Conservation (phyloP, 2,329 filamentous ascomycete genomes). For the Calonectria hongkongensis region DNA sequence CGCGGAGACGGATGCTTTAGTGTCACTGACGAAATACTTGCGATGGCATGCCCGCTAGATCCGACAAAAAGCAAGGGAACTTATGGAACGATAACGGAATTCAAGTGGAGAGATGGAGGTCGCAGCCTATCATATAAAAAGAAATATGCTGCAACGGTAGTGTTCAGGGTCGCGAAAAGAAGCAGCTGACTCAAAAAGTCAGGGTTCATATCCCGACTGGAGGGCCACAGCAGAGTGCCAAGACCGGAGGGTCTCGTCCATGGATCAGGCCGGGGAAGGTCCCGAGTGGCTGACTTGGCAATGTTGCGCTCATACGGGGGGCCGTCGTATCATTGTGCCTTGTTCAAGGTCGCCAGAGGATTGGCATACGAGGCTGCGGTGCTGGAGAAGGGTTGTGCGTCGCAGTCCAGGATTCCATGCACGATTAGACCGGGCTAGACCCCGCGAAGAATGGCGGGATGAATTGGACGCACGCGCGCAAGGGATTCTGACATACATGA, state of each 20-base stretch:
- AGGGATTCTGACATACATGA: constrained; percentile 33
- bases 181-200: constrained; percentile 22
- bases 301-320: constrained; percentile 16
- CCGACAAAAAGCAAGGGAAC: constrained; percentile 27
- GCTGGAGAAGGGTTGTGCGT: constrained; percentile 25
- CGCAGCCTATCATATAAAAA: constrained; percentile 17
- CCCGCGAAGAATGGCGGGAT: constrained; percentile 13
- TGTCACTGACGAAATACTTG: constrained; percentile 4
- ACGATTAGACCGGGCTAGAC: constrained; percentile 23
- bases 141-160: constrained; percentile 18
- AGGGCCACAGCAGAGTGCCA: constrained; percentile 15
- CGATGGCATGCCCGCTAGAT: constrained; percentile 2
- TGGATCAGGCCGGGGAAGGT: constrained; percentile 19
- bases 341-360: constrained; percentile 30
- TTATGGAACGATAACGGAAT: constrained; percentile 24
- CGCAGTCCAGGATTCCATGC: constrained; percentile 26
- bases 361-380: constrained; percentile 28
- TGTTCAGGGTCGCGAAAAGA: constrained; percentile 24
- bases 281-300: constrained; percentile 25
- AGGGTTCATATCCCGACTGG: neutral
- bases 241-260: constrained; percentile 18
- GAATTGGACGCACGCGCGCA: constrained; percentile 26
- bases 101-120: constrained; percentile 21
- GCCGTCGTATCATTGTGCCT: constrained; percentile 8
- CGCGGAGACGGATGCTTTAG: neutral